Base-by-base conservation (phyloP, 2,329 filamentous ascomycete species). In the Westerdykella ornata region DNA sequence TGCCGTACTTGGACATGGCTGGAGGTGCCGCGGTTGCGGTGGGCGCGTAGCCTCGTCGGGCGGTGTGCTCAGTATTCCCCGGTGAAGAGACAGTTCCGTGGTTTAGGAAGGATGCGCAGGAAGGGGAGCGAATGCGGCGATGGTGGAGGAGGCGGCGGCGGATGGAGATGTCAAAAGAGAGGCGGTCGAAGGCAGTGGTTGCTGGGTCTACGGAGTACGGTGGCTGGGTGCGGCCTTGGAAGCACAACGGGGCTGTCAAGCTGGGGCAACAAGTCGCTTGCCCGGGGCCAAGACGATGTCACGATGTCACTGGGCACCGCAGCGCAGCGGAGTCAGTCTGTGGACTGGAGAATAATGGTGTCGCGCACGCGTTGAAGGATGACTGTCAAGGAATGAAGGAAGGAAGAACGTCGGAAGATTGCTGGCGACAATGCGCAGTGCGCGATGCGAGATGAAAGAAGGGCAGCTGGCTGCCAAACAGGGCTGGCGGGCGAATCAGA, bases 1-100 rank as follows among this genome's bases (percentile, higher is more conserved):
- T 61, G 40, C 63, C 63, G 47, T 65, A 67, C 39, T 51, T 51
- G 29, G 53, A 52, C 60, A 63, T 67, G 54, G 48, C 51, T 51
- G 39, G 20, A 43, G 51, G 39, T 4, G 15, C 40, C 35, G 31
- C 18, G 35, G 38, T 39, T 42, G 39, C 42, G 16, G 42, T 31
- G 34, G 50, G 53, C 51, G 54, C 57, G 49, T 53, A 54, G 54
- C 54, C 49, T 54, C 42, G 56, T 34, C 28, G 35, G 36, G n/a
- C 16, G n/a, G 30, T 15, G 8, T 13, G n/a, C 9, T 17, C n/a
- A n/a, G 16, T 8, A 33, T 33, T 33, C 9, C 13, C 30, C 13
- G 13, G 30, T 17, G 30, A 5, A 33, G 30, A 33, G n/a, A 7
- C 30, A n/a, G 12, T 26, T 7, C 22, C 8, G 12, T 26, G 8